Base-by-base conservation (phyloP, 2,329 filamentous ascomycete species). In the Myriosclerotinia scirpicola region DNA sequence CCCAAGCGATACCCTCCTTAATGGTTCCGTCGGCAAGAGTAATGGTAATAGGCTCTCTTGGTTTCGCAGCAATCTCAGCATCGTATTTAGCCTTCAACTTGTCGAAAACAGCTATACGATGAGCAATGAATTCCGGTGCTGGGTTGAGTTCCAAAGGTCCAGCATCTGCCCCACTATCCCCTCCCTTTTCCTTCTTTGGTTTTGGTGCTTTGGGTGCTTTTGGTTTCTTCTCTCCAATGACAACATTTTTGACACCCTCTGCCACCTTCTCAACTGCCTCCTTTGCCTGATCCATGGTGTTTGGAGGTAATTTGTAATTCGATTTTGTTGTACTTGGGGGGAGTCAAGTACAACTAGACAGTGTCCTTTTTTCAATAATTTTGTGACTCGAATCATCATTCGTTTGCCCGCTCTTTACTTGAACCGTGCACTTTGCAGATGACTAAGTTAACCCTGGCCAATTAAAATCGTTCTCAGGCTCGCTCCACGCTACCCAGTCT, bases 91-190 rank as follows among this genome's bases (percentile, higher is more conserved):
- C 88, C 84, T 96, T 96, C 72, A 97, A 84, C 77, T 90, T 88
- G 77, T 97, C 91, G 80, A 97, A 97, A 60, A 98, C 82, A 64
- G 90, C 86, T 75, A 97, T 88, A 70, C 95, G 89, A 78, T 93
- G 87, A 75, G 93, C 83, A 70, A 98, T 87, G 79, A 91, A 97
- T 68, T 89, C 87, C 66, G 93, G 90, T 26, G 87, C 82, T 38
- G 80, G 83, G 72, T 77, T 78, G 76, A 80, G 77, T 79, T 85
- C 81, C 68, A 84, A 76, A 50, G 81, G 79, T 15, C 79, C 71
- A 22, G 68, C 67, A 68, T 74, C 76, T 52, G 76, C 77, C 73
- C 79, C 83, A 55, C 76, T 82, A 66, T 78, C 78, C 71, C 78
- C 83, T 74, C 81, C 82, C 73, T 80, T 80, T 68, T 83, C 83